Evolutionary conservation across 1,139 yeast genomes (phyloP).

Genomic region (Candida frijolesensis): DNA sequence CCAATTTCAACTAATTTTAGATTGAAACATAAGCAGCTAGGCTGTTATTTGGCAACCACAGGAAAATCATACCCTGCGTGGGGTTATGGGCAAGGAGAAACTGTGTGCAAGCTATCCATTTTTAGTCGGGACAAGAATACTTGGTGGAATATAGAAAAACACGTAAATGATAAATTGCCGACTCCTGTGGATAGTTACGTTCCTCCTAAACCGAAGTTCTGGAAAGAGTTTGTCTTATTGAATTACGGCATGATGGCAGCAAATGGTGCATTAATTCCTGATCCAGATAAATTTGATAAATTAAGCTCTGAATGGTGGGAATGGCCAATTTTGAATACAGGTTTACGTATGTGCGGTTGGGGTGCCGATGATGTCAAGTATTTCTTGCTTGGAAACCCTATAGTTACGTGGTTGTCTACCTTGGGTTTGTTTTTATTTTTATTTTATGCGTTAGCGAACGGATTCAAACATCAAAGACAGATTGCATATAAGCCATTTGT

Average conservation of each 20-base stretch:
- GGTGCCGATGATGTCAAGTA: constrained; percentile 48
- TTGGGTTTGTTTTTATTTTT: constrained; percentile 23
- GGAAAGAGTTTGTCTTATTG: constrained; percentile 68
- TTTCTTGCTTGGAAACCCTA: constrained; percentile 68
- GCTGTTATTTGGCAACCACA: constrained; percentile 75
- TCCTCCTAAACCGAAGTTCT: constrained; percentile 69
- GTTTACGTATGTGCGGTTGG: constrained; percentile 77
- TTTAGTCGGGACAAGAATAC: constrained; percentile 61
- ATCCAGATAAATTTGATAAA: constrained; percentile 63
- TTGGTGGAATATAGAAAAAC: constrained; percentile 83
- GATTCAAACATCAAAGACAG: constrained; percentile 41
- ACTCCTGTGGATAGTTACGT: constrained; percentile 42
- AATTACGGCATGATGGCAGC: constrained; percentile 82
- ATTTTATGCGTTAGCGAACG: constrained; percentile 20
- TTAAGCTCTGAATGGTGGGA: constrained; percentile 79
- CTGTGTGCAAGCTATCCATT: constrained; percentile 61
- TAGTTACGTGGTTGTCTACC: constrained; percentile 63
- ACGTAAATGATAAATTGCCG: constrained; percentile 48
- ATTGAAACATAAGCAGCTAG: constrained; percentile 59
- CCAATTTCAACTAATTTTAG: constrained; percentile 74
- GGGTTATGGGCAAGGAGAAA: constrained; percentile 85
- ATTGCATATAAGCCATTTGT: constrained; percentile 14
- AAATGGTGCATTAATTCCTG: constrained; percentile 75
- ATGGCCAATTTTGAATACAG: constrained; percentile 69
- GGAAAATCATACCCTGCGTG: constrained; percentile 73